Base-by-base conservation (phyloP, 441 rosid species). In the Gossypium armourianum region DNA sequence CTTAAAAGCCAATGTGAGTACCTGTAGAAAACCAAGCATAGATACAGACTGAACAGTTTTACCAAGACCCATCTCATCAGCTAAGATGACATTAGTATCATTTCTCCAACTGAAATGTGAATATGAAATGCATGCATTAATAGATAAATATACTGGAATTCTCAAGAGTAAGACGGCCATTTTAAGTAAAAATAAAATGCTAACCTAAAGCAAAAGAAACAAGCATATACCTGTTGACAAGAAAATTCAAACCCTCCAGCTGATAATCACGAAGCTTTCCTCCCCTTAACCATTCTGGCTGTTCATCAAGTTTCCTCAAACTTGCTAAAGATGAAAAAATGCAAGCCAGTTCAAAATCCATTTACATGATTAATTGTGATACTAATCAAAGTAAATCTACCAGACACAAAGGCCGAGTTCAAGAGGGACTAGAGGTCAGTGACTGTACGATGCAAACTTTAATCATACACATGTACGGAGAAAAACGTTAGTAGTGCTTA, bases 21-120 rank as follows among this genome's bases (percentile, higher is more conserved):
- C 99, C 99, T 91, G 99, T 77, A 96, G 80, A 73, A 96, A 96
- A 67, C 99, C 99, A 70, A 96, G 97, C 99, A 96, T 91, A 15
- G 99, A 96, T 62, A 96, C 94, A 23, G 99, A 96, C 87, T 96
- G 99, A 72, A 96, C 97, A 74, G 99, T 96, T 87, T 96, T 96
- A 69, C 99, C 99, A 72, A 96, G 99, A 81, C 99, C 99, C 99
- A 96, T 96, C 81, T 96, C 99, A 78, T 96, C 99, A 75, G 99
- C 99, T 83, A 93, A 86, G 80, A 96, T 96, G 76, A 96, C 99
- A 86, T 96, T 96, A 19, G 99, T 96, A 79, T 93, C 98, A 84
- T 93, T 96, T 81, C 96, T 88, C 99, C 99, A 96, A 82, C 98
- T 92, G 86, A 61, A 52, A 72, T 50, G 47, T 61, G 57, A 20